Evolutionary conservation across 345 rosid genomes (phyloP).

Genomic region (Rubroshorea leprosula): DNA sequence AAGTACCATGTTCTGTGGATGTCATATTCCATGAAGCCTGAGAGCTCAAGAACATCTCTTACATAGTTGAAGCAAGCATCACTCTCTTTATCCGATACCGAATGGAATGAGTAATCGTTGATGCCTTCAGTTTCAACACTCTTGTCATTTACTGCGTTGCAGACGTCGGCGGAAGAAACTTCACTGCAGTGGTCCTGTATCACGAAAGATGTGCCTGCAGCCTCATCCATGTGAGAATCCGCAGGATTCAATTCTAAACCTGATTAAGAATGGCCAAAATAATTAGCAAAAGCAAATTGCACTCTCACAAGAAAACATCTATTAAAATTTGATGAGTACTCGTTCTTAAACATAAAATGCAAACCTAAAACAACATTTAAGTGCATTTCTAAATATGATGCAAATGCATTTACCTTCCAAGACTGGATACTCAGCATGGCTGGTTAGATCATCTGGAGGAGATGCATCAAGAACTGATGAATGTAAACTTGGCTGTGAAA

Average conservation of each 20-base stretch:
- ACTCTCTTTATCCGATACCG: slow-evolving; percentile 21
- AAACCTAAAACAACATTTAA: too few species aligned
- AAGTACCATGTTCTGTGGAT: slow-evolving; percentile 46
- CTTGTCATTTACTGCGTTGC: slow-evolving; percentile 10
- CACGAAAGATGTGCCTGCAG: slow-evolving; percentile 11
- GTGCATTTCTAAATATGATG: too few species aligned
- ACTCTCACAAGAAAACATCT: too few species aligned
- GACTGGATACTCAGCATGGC: slow-evolving; percentile 8
- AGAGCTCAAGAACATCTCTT: slow-evolving; percentile 43
- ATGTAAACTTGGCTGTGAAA: slow-evolving; percentile 20
- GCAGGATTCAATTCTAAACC: slow-evolving; percentile 20
- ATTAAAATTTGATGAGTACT: too few species aligned
- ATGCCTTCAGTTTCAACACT: slow-evolving; percentile 16
- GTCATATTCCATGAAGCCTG: slow-evolving; percentile 51
- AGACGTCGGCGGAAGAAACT: slow-evolving; percentile 4
- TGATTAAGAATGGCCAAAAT: slow-evolving; percentile 16
- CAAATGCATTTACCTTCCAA: slow-evolving; percentile 26
- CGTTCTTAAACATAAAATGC: too few species aligned
- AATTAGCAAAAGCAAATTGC: slow-evolving; percentile 1
- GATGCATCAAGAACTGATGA: slow-evolving; percentile 15
- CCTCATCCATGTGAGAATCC: slow-evolving; percentile 2
- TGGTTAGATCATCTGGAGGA: too few species aligned
- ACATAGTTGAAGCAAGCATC: slow-evolving; percentile 47
- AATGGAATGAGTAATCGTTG: slow-evolving; percentile 7
- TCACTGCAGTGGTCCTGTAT: slow-evolving; percentile 7